A percentile compares a stretch with the other conserved stretches of the same genome.
phyloP scores from a whole-genome alignment of 192 early-diverging fungal species.

The Lunasporangiospora selenospora region DNA sequence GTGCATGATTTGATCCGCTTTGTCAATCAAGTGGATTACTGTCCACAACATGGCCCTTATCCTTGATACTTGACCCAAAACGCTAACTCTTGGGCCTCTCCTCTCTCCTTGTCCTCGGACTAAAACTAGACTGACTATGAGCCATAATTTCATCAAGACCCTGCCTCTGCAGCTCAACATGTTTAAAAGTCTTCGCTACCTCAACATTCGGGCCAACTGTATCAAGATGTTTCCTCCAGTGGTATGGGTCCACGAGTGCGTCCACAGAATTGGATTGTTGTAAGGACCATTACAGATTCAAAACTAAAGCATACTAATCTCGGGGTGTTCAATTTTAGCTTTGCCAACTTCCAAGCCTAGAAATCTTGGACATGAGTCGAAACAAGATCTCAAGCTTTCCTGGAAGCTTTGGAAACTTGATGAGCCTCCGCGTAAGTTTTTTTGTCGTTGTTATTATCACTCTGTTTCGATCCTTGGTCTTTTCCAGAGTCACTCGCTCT shows the following conservation, averaged over 20 bases:
- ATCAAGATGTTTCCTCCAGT: conserved; percentile 49
- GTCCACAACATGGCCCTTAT: conserved; percentile 1
- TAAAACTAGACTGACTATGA: conserved; percentile 44
- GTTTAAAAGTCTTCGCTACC: conserved; percentile 46
- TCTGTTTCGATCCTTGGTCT: neutral
- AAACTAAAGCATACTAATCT: no score
- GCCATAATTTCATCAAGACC: conserved; percentile 46
- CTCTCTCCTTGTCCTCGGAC: no score
- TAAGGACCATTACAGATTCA: no score
- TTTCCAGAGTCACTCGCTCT: no score
- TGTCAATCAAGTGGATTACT: neutral
- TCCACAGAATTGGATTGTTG: no score
- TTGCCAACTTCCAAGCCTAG: conserved; percentile 43
- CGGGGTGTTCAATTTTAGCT: conserved; percentile 10
- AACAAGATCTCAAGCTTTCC: conserved; percentile 50
- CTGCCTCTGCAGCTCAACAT: conserved; percentile 49
- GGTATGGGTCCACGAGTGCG: conserved; percentile 35
- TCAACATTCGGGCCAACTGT: conserved; percentile 47
- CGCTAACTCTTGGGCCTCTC: neutral
- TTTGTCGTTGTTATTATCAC: neutral
- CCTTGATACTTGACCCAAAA: conserved; percentile 7
- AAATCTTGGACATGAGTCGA: conserved; percentile 52
- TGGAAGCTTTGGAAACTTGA: conserved; percentile 43
- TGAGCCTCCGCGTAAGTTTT: conserved; percentile 40
- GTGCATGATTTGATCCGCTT: neutral